These are phyloP conservation scores for Thermomucor indicae-seudaticae DNA, from an alignment of 371 early-diverging fungal species.

Conservation along the genomic window DNA sequence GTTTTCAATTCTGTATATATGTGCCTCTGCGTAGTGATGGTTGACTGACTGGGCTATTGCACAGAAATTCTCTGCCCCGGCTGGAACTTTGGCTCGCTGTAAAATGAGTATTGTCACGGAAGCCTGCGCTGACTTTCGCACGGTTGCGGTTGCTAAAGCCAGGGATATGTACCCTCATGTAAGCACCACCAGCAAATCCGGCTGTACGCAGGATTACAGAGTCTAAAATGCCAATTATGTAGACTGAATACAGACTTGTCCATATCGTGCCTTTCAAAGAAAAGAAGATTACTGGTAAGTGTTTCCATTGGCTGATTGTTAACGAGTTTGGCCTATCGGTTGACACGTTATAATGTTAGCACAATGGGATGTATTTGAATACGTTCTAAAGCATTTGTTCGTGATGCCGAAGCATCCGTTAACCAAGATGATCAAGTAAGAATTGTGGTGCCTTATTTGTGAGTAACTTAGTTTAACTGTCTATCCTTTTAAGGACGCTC, in stretches of 20 bases:
- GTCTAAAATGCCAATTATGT: background rate
- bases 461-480: background rate
- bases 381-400: constrained; percentile 51
- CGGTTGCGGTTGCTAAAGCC: constrained; percentile 15
- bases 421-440: constrained; percentile 52
- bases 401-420: constrained; percentile 43
- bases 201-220: background rate
- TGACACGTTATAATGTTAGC: constrained; percentile 32
- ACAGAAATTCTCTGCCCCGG: constrained; percentile 37
- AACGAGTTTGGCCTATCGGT: too few species aligned
- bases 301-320: too few species aligned
- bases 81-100: constrained; percentile 26
- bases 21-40: background rate
- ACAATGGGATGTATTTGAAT: constrained; percentile 55
- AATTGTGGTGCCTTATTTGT: background rate
- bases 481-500: constrained; percentile 28
- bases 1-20: too few species aligned
- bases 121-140: constrained; percentile 23
- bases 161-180: constrained; percentile 32
- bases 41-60: background rate
- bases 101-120: constrained; percentile 45
- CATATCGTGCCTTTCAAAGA: constrained; percentile 40
- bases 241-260: constrained; percentile 46
- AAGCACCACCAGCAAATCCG: constrained; percentile 1
- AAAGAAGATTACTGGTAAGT: constrained; percentile 38